These are phyloP conservation scores for Microstroma glucosiphilum DNA, from an alignment of 1,284 basidiomycete genomes.

Conservation along the genomic window DNA sequence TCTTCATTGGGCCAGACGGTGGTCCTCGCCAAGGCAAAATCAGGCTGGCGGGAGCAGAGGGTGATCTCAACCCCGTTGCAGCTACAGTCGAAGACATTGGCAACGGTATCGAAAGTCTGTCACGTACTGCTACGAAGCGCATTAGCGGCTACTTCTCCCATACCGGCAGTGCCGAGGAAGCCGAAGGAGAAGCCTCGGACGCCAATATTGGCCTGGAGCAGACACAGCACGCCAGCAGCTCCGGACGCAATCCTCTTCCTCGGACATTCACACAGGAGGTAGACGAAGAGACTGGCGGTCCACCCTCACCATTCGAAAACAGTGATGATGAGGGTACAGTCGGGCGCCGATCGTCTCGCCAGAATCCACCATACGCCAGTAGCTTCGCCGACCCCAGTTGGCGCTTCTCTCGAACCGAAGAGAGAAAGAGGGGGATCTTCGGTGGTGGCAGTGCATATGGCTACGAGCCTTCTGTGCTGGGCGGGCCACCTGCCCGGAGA, in stretches of 20 bases:
- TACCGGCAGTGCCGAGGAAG: slow-evolving; percentile 15
- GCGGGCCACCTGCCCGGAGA: slow-evolving; percentile 33
- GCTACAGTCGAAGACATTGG: slow-evolving; percentile 23
- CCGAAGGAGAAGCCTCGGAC: slow-evolving; percentile 14
- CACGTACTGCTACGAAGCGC: slow-evolving; percentile 32
- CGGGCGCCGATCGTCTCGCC: slow-evolving; percentile 20
- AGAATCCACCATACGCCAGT: neutral
- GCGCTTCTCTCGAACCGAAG: slow-evolving; percentile 32
- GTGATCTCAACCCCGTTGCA: slow-evolving; percentile 17
- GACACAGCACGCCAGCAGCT: slow-evolving; percentile 16
- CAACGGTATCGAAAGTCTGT: slow-evolving; percentile 24
- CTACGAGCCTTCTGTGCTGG: slow-evolving; percentile 16
- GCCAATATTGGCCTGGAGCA: slow-evolving; percentile 17
- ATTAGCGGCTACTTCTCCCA: slow-evolving; percentile 40
- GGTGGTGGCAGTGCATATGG: slow-evolving; percentile 39
- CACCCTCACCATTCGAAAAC: slow-evolving; percentile 29
- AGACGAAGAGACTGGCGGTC: slow-evolving; percentile 43
- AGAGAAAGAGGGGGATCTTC: slow-evolving; percentile 29
- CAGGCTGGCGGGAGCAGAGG: slow-evolving; percentile 33
- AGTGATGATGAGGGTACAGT: slow-evolving; percentile 31
- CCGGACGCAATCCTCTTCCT: slow-evolving; percentile 14
- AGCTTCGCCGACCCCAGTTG: slow-evolving; percentile 16
- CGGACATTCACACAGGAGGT: slow-evolving; percentile 44
- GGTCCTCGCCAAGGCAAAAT: slow-evolving; percentile 37
- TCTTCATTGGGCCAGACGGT: slow-evolving; percentile 84